Evolutionary conservation across 1,284 basidiomycete genomes (phyloP).

Genomic region (Moniliophthora roreri): DNA sequence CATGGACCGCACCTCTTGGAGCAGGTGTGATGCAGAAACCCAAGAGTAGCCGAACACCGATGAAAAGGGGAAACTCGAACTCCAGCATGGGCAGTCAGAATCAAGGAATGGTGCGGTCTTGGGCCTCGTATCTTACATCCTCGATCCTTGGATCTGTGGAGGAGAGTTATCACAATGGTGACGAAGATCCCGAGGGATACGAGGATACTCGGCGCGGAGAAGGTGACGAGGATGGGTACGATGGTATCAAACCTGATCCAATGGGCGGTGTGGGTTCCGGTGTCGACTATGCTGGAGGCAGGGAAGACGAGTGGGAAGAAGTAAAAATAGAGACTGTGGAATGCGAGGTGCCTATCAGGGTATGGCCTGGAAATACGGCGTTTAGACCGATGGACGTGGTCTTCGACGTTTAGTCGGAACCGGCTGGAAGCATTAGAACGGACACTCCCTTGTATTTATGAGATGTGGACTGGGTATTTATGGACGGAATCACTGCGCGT

Average conservation of each 20-base stretch:
- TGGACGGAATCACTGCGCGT: too few species aligned
- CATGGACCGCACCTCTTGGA: constrained; percentile 51
- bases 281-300: constrained; percentile 51
- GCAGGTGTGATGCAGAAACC: constrained; percentile 4
- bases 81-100: neutral
- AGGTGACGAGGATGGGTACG: constrained; percentile 34
- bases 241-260: constrained; percentile 44
- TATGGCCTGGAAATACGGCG: constrained; percentile 88
- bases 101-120: constrained; percentile 23
- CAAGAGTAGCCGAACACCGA: constrained; percentile 21
- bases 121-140: constrained; percentile 55
- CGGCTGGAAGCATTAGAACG: neutral
- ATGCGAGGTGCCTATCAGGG: constrained; percentile 86
- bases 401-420: constrained; percentile 60
- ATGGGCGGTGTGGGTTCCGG: constrained; percentile 46
- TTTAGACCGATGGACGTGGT: constrained; percentile 79
- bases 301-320: constrained; percentile 63
- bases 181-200: constrained; percentile 27
- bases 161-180: constrained; percentile 57
- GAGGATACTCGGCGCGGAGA: constrained; percentile 25
- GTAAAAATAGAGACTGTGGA: constrained; percentile 81
- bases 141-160: constrained; percentile 51
- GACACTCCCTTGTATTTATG: neutral
- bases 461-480: too few species aligned
- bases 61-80: constrained; percentile 13